Conservation (phyloP, 2,329 filamentous ascomycete genomes). For the Neospermospora avenae region DNA sequence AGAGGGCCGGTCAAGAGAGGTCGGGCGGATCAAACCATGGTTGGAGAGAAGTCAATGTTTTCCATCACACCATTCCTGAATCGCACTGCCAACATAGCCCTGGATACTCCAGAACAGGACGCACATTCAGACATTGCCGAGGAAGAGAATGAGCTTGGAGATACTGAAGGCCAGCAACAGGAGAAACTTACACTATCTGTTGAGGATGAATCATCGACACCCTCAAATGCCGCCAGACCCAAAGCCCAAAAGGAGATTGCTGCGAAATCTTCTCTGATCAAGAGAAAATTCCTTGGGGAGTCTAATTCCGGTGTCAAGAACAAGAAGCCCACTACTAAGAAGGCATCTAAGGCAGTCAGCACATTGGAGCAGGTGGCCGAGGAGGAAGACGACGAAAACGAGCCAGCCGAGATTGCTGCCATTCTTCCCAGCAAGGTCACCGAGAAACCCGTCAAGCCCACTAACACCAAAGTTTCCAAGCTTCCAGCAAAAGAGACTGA, state of each 20-base stretch:
- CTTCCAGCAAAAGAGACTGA: constrained; percentile 13
- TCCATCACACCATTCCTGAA: constrained; percentile 94
- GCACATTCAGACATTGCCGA: constrained; percentile 9
- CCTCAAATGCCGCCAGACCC: constrained; percentile 16
- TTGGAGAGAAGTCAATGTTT: constrained; percentile 87
- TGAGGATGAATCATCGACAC: constrained; percentile 1
- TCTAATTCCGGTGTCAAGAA: constrained; percentile 35
- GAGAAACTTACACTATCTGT: not conserved
- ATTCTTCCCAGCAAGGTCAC: constrained; percentile 8
- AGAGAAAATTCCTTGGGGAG: constrained; percentile 43
- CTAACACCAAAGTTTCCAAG: constrained; percentile 17
- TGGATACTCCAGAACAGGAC: constrained; percentile 34
- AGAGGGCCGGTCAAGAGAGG: constrained; percentile 52
- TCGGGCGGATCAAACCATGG: constrained; percentile 53
- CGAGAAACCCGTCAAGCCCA: constrained; percentile 8
- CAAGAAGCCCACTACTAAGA: constrained; percentile 35
- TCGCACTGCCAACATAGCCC: constrained; percentile 59
- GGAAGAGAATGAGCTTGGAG: constrained; percentile 9
- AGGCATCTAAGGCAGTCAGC: constrained; percentile 28
- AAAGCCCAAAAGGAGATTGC: constrained; percentile 26
- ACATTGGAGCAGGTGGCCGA: constrained; percentile 42
- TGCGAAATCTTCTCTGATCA: constrained; percentile 27
- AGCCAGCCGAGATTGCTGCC: constrained; percentile 35
- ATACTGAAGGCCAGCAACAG: not conserved
- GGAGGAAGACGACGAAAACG: constrained; percentile 34